Conservation (phyloP, 179 eudicot genomes). For the Silene coronaria region DNA sequence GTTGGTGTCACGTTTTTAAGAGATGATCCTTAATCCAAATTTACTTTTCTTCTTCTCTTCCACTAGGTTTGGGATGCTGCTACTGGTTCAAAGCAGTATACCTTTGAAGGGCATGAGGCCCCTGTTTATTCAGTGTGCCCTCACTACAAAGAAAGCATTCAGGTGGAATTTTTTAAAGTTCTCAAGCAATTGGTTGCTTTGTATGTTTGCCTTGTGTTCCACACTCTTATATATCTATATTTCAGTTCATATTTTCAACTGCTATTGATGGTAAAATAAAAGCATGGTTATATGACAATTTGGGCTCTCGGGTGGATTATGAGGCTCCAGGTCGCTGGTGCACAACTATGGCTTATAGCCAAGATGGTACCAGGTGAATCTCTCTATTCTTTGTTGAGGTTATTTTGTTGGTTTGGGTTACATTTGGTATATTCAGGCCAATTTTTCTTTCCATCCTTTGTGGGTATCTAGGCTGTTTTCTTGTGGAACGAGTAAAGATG, state of each 20-base stretch:
- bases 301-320: constrained; percentile 92
- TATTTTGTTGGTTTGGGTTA: constrained; percentile 9
- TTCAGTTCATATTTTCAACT: constrained; percentile 86
- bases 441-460: not conserved
- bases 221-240: constrained; percentile 10
- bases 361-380: constrained; percentile 82
- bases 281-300: constrained; percentile 94
- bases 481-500: constrained; percentile 94
- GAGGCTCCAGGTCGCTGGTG: constrained; percentile 98
- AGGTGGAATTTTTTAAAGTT: constrained; percentile 34
- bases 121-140: constrained; percentile 98
- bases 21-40: not conserved
- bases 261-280: constrained; percentile 93
- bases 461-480: constrained; percentile 62
- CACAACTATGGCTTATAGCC: constrained; percentile 93
- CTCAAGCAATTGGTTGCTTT: not conserved
- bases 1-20: not conserved
- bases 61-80: constrained; percentile 88
- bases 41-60: not conserved
- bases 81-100: constrained; percentile 62
- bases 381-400: constrained; percentile 4
- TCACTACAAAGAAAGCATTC: constrained; percentile 76
- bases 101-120: constrained; percentile 94
- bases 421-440: constrained; percentile 5
- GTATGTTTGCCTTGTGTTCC: constrained; percentile 5